phyloP scores from a whole-genome alignment of 345 rosid genomes.

The Eucalyptus virginea region DNA sequence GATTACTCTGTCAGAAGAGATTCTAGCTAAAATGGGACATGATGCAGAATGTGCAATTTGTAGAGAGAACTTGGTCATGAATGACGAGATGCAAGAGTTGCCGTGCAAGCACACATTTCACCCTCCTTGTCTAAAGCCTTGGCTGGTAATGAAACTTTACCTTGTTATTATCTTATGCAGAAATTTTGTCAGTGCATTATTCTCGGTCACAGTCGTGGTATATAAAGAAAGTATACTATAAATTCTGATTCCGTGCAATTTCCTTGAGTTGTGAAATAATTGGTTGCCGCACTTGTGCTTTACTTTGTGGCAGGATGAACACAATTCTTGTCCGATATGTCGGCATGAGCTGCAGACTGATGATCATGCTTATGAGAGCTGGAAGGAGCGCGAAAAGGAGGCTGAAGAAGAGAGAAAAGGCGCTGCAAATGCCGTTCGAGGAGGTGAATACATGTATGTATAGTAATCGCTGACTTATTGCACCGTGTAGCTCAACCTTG shows the following conservation, averaged over 20 bases:
- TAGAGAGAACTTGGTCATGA: constrained; percentile 60
- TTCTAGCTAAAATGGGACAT: constrained; percentile 45
- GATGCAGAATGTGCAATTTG: constrained; percentile 92
- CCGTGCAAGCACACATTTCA: constrained; percentile 91
- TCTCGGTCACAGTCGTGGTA: not conserved
- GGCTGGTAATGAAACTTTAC: constrained; percentile 62
- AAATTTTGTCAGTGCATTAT: not conserved
- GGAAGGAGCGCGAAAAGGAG: constrained; percentile 90
- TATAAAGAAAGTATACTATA: not conserved
- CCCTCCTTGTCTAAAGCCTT: constrained; percentile 95
- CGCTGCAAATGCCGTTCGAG: constrained; percentile 85
- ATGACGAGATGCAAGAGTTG: constrained; percentile 87
- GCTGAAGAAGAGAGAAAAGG: constrained; percentile 90
- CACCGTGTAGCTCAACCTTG: not conserved
- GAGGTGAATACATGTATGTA: constrained; percentile 88
- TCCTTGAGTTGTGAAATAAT: not conserved
- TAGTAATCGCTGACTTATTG: not conserved
- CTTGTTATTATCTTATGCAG: not conserved
- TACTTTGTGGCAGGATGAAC: constrained; percentile 58
- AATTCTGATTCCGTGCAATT: not conserved
- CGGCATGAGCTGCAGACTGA: constrained; percentile 83
- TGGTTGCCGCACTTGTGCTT: not conserved
- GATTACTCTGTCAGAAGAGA: constrained; percentile 43
- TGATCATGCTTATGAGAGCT: constrained; percentile 80
- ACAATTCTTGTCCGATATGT: constrained; percentile 96